Evolutionary conservation across 176 grass and related monocot species (phyloP).

Genomic region (Cymbopogon citratus): DNA sequence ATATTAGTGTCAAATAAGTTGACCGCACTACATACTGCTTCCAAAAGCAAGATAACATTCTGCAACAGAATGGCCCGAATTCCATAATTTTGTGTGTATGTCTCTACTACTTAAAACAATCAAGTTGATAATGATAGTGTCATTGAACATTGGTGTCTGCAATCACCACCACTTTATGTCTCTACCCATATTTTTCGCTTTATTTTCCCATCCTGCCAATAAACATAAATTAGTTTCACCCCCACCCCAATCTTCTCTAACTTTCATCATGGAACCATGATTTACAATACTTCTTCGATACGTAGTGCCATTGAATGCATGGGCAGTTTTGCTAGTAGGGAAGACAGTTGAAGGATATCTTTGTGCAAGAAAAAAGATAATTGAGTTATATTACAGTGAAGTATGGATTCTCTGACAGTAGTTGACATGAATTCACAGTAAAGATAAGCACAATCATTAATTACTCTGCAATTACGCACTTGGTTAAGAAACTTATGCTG

Average conservation of each 20-base stretch:
- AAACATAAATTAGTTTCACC: neutral
- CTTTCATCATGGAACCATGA: neutral
- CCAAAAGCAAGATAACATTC: conserved; percentile 16
- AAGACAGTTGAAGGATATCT: neutral
- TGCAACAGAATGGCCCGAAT: neutral
- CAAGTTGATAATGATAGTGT: neutral
- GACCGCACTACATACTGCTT: neutral
- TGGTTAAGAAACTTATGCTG: neutral
- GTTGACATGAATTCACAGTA: neutral
- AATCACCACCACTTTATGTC: neutral
- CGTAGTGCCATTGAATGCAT: neutral
- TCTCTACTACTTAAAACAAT: neutral
- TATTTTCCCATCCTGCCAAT: neutral
- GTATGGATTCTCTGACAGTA: neutral
- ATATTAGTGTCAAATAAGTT: conserved; percentile 3
- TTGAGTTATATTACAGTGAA: neutral
- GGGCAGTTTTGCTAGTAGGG: neutral
- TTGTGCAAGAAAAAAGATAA: neutral
- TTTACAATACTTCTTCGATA: neutral
- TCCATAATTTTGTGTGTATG: neutral
- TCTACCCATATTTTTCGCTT: neutral
- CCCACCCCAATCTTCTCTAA: neutral
- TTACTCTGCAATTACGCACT: neutral
- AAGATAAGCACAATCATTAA: conserved; percentile 22
- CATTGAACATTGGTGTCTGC: neutral